Conservation (phyloP, 371 early-diverging fungal genomes). For the Mucor ambiguus region DNA sequence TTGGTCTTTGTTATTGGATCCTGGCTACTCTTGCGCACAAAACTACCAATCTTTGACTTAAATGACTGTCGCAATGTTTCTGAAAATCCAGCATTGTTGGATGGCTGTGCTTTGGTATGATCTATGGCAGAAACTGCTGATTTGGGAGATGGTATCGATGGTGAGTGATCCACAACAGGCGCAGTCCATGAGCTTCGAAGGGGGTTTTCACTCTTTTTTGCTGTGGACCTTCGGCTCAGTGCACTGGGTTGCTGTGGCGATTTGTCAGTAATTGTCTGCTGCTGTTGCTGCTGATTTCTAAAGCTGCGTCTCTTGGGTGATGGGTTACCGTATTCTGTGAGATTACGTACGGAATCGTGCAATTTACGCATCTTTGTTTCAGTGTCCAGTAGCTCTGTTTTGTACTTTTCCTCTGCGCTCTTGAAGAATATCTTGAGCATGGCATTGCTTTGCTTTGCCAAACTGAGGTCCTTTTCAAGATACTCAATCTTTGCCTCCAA, state of each 20-base stretch:
- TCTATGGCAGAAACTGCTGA: neutral
- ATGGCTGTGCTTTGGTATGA: neutral
- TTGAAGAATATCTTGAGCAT: conserved; percentile 32
- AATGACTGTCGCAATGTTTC: conserved; percentile 20
- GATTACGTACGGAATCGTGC: conserved; percentile 27
- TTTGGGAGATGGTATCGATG: neutral
- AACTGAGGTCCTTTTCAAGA: conserved; percentile 28
- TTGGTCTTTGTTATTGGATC: conserved; percentile 16
- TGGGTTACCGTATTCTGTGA: conserved; percentile 34
- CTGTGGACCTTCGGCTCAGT: neutral
- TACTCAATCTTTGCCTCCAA: conserved; percentile 33
- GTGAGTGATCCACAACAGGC: neutral
- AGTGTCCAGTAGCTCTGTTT: conserved; percentile 25
- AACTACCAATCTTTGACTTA: conserved; percentile 24
- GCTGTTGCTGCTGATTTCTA: conserved; percentile 13
- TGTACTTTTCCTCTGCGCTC: conserved; percentile 31
- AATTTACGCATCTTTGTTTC: conserved; percentile 31
- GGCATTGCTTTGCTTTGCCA: conserved; percentile 30
- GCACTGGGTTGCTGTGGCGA: neutral
- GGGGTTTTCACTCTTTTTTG: conserved; percentile 7
- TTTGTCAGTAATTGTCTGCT: neutral
- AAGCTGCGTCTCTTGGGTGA: conserved; percentile 27
- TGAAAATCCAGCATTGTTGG: conserved; percentile 10
- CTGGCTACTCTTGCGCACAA: conserved; percentile 24
- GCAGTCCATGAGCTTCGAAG: conserved; percentile 18